Base-by-base conservation (phyloP, 2,329 filamentous ascomycete species). In the Annulohypoxylon truncatum region DNA sequence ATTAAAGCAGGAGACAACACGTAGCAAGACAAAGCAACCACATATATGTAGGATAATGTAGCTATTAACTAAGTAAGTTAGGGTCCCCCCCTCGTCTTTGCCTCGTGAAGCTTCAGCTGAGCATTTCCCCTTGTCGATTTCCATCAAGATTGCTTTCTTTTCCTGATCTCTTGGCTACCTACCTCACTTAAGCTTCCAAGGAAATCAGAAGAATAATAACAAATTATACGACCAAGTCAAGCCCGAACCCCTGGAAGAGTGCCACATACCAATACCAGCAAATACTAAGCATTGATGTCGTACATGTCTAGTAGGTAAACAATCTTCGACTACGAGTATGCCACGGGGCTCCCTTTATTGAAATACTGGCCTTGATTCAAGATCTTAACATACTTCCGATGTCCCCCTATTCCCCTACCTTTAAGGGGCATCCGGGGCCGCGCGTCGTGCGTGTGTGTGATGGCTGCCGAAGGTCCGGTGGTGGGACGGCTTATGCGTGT, bases 391-490 rank as follows among this genome's bases (percentile, higher is more conserved):
- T 42, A n/a, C 31, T 42, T 15, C 33, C 52, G 18, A 12, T 42
- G 4, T 7, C 12, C 29, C 33, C 28, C 22, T 40, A 51, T 42
- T 56, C 18, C 28, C 33, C 22, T 22, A 18, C 48, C 24, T 26
- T 35, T 31, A 35, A 56, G 29, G 24, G 31, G 26, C 35, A 54
- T 55, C 38, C 66, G 66, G 62, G 62, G 66, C 66, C 66, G 66
- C 66, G 66, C 66, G 66, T 68, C 66, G 56, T 61, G 50, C 38
- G 33, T 61, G 20, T 61, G 20, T 33, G 26, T 15, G 31, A 66
- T 61, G 38, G 33, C 59, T 63, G 59, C 66, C 63, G 63, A 68
- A 40, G 51, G 62, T 60, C 66, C 66, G 66, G 61, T 64, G 31
- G 48, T 58, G 58, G 53, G 26, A 52, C 55, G 60, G 60, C 50